Conservation (phyloP, 176 grass and related monocot genomes). For the Avena insularis region DNA sequence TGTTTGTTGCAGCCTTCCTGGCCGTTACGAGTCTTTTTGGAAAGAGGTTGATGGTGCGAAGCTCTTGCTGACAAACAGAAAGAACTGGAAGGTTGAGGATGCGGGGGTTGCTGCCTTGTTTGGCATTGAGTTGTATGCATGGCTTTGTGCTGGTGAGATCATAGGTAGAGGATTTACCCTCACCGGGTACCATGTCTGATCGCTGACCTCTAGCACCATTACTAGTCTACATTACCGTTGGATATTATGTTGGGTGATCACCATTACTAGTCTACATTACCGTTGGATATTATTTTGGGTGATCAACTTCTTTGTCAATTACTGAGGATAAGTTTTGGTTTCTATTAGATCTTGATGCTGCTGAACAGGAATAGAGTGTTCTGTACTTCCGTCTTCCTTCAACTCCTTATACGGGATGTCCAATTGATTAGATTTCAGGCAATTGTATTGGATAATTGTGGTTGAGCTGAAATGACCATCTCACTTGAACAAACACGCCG, state of each 20-base stretch:
- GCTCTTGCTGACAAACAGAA: slow-evolving; percentile 63
- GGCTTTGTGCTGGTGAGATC: slow-evolving; percentile 78
- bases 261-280: not conserved
- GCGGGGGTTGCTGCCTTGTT: slow-evolving; percentile 76
- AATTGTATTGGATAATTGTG: too few species aligned
- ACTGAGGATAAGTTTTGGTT: not conserved
- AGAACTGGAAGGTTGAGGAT: slow-evolving; percentile 71
- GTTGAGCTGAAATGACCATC: slow-evolving; percentile 8
- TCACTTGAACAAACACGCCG: not conserved
- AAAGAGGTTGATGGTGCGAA: slow-evolving; percentile 78
- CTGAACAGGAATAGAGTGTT: not conserved
- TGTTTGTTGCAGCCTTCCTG: slow-evolving; percentile 68
- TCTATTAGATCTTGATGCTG: not conserved
- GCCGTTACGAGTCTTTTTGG: slow-evolving; percentile 72
- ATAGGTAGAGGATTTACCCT: slow-evolving; percentile 83
- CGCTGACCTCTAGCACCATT: slow-evolving; percentile 13
- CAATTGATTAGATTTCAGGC: too few species aligned
- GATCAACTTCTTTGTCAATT: not conserved
- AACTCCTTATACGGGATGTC: too few species aligned
- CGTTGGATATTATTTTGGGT: not conserved
- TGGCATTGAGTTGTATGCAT: slow-evolving; percentile 86
- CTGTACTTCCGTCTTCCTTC: too few species aligned
- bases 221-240: not conserved
- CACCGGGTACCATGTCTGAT: slow-evolving; percentile 84
- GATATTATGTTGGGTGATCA: not conserved